A percentile compares a stretch with the other conserved stretches of the same genome.
These are phyloP conservation scores for Wickerhamomyces pijperi DNA, from an alignment of 805 yeast species.

Conservation along the genomic window DNA sequence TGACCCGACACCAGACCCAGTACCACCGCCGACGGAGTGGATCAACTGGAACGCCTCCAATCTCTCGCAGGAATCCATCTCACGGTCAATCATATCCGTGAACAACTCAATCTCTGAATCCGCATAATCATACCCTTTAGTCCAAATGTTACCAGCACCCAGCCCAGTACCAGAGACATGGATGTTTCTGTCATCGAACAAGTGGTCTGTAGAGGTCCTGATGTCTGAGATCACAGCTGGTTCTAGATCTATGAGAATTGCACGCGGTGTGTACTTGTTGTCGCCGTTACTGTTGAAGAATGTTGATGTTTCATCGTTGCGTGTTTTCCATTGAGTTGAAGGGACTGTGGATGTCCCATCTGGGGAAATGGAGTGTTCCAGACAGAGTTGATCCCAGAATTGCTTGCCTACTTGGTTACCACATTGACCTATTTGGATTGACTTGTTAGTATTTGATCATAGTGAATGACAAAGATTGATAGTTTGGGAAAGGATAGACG, in stretches of 20 bases:
- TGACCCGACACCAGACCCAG: constrained; percentile 95
- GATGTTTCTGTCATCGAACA: constrained; percentile 77
- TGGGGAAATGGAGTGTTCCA: constrained; percentile 67
- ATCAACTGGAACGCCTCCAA: constrained; percentile 82
- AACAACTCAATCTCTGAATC: constrained; percentile 58
- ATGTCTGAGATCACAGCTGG: constrained; percentile 76
- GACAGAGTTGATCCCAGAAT: constrained; percentile 83
- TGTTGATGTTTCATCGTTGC: constrained; percentile 70
- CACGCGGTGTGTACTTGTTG: constrained; percentile 77
- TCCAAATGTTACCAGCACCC: constrained; percentile 97
- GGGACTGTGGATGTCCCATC: constrained; percentile 21
- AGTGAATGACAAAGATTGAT: not conserved
- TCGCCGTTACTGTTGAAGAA: constrained; percentile 73
- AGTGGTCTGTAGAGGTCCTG: constrained; percentile 35
- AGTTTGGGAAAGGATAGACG: not conserved
- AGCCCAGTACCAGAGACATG: constrained; percentile 72
- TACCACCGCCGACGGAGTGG: constrained; percentile 97
- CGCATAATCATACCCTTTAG: constrained; percentile 77
- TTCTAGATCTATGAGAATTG: constrained; percentile 77
- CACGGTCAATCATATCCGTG: constrained; percentile 76
- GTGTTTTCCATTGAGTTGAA: constrained; percentile 5
- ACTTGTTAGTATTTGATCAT: not conserved
- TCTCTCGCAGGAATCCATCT: constrained; percentile 81
- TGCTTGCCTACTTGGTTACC: constrained; percentile 92
- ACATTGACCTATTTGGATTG: constrained; percentile 57